Base-by-base conservation (phyloP, 2,329 filamentous ascomycete genomes). In the Colletotrichum sp. region DNA sequence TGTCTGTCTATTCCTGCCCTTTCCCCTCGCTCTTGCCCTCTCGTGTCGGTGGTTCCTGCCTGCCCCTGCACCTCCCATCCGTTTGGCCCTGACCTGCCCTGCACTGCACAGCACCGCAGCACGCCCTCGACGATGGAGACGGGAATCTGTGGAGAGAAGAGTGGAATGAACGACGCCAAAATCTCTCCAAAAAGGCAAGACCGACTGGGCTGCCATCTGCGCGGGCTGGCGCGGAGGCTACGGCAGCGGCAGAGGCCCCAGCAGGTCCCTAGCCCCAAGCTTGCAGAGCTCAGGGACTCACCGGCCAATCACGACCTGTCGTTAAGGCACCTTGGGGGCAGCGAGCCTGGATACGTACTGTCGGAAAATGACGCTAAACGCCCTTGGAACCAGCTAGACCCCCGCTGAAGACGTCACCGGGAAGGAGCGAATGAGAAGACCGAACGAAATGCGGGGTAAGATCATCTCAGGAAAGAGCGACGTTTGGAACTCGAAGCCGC, bases 361-460 rank as follows among this genome's bases (percentile, higher is more conserved):
- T 2, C 15, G 36, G 58, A 60, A 58, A 65, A 57, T 18, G 32
- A 58, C 43, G 36, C 70, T 61, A 69, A 38, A 26, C 12, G 12
- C 32, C 36, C 18, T 43, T 58, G 18, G 60, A 74, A 63, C 71
- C 71, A 70, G 71, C 58, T 34, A 61, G 48, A 68, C 66, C 74
- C 74, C 66, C 60, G 65, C 73, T 77, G 69, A 55, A 65, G 74
- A 77, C 76, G 76, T 77, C 76, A 77, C 73, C 43, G 1, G 43
- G 43, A 52, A 52, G 43, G 43, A 52, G 43, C 43, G 43, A 52
- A 52, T 52, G 3, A 52, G 43, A 52, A 52, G 43, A 52, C 43
- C 75, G 58, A 77, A 67, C 60, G 38, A 75, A 76, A 28, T 77
- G 76, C 76, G 76, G 76, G 76, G 76, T 76, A 77, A 74, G 63